Evolutionary conservation across 768 basidiomycete genomes (phyloP).

Genomic region (Mycena maculata): DNA sequence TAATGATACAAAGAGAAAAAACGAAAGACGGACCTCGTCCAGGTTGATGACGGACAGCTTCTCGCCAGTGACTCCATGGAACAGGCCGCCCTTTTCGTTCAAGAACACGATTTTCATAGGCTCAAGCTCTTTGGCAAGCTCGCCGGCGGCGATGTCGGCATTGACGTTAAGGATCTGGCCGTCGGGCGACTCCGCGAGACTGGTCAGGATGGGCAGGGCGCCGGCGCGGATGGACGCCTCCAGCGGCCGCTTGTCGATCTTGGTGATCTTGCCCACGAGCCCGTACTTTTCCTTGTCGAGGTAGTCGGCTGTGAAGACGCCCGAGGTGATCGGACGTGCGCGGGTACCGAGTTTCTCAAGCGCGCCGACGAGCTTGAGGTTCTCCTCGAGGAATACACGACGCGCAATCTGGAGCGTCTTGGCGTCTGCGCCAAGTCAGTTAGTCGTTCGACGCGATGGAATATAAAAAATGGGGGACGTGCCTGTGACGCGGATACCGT

Average conservation of each 20-base stretch:
- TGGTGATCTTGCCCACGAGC: conserved; percentile 94
- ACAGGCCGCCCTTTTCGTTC: conserved; percentile 98
- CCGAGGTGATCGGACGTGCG: conserved; percentile 96
- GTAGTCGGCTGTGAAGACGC: conserved; percentile 97
- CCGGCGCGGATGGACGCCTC: conserved; percentile 98
- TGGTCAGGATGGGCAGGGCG: conserved; percentile 94
- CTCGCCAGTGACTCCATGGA: conserved; percentile 97
- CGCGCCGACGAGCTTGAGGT: conserved; percentile 92
- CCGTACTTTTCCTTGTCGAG: conserved; percentile 96
- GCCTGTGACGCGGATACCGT: conserved; percentile 98
- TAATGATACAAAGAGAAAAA: background rate
- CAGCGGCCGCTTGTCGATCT: conserved; percentile 94
- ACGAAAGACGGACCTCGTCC: conserved; percentile 76
- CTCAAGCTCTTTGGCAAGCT: conserved; percentile 97
- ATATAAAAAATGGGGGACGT: conserved; percentile 38
- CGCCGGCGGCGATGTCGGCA: conserved; percentile 97
- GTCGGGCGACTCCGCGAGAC: conserved; percentile 91
- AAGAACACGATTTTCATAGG: conserved; percentile 99
- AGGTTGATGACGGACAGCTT: conserved; percentile 97
- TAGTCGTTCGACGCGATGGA: background rate
- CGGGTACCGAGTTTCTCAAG: conserved; percentile 96
- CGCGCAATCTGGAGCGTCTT: conserved; percentile 96
- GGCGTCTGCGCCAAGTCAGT: conserved; percentile 67
- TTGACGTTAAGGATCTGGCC: conserved; percentile 99
- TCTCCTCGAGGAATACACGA: conserved; percentile 96